Conservation (phyloP, 306 rosid genomes). For the Cyamopsis tetragonoloba region DNA sequence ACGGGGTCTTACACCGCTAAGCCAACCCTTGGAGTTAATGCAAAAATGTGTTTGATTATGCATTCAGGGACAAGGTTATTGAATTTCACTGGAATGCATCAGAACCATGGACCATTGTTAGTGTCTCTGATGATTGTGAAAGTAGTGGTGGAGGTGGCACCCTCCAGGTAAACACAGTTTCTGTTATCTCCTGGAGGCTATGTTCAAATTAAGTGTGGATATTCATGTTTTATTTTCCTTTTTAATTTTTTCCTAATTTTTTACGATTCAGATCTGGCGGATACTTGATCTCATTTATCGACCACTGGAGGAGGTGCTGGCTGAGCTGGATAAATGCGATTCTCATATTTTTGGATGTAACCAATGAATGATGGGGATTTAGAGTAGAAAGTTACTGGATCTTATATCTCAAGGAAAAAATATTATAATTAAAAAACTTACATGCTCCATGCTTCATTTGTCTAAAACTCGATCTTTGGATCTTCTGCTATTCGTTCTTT, state of each 20-base stretch:
- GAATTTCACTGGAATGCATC: slow-evolving; percentile 94
- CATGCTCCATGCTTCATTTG: neutral
- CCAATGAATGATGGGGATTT: neutral
- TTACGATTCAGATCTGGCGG: slow-evolving; percentile 59
- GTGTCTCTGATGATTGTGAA: slow-evolving; percentile 96
- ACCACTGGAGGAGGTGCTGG: slow-evolving; percentile 55
- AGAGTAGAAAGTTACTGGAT: neutral
- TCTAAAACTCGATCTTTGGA: neutral
- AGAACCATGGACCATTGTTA: slow-evolving; percentile 96
- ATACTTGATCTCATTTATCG: slow-evolving; percentile 63
- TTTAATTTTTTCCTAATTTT: neutral
- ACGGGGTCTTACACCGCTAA: no score
- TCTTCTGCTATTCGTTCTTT: neutral
- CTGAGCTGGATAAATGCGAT: slow-evolving; percentile 48
- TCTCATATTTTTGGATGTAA: slow-evolving; percentile 34
- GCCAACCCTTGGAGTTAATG: no score
- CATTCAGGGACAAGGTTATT: slow-evolving; percentile 83
- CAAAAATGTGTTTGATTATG: slow-evolving; percentile 2
- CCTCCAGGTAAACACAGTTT: slow-evolving; percentile 58
- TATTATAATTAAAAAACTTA: neutral
- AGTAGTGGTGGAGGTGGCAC: slow-evolving; percentile 87
- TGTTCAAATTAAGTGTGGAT: no score
- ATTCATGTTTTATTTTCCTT: no score
- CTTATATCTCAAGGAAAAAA: neutral
- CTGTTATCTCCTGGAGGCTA: neutral